These are phyloP conservation scores for Taphrina pruni DNA, from an alignment of 1,139 yeast species.

Conservation along the genomic window DNA sequence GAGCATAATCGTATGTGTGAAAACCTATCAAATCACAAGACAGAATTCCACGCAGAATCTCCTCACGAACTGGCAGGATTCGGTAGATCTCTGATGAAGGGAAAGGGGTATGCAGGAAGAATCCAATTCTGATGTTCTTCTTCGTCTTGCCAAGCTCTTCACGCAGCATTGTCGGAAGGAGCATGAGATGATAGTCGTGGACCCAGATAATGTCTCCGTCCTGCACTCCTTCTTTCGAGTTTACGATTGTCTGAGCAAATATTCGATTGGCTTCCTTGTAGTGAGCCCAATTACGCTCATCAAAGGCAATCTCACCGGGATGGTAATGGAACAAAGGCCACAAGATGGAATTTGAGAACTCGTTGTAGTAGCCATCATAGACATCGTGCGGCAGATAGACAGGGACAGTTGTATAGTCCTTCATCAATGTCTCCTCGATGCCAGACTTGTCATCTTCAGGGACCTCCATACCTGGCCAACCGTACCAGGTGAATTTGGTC, in stretches of 20 bases:
- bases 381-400: conserved; percentile 83
- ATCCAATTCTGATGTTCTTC: conserved; percentile 78
- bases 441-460: conserved; percentile 74
- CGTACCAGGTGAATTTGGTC: conserved; percentile 93
- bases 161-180: conserved; percentile 87
- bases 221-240: conserved; percentile 59
- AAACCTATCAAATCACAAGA: conserved; percentile 95
- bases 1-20: conserved; percentile 99
- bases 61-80: conserved; percentile 92
- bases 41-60: conserved; percentile 86
- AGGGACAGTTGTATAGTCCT: conserved; percentile 87
- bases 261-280: conserved; percentile 89
- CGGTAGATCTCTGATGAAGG: conserved; percentile 96
- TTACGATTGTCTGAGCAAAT: conserved; percentile 77
- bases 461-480: conserved; percentile 91
- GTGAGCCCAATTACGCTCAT: conserved; percentile 97
- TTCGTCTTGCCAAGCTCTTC: conserved; percentile 59
- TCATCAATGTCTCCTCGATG: conserved; percentile 72
- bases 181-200: conserved; percentile 96
- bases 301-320: conserved; percentile 98
- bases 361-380: conserved; percentile 96
- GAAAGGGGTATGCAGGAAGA: conserved; percentile 96
- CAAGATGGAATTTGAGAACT: conserved; percentile 85
- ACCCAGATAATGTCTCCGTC: conserved; percentile 96
- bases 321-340: conserved; percentile 99